A percentile compares a stretch with the other conserved stretches of the same genome.
These are phyloP conservation scores for Senna tora DNA, from an alignment of 306 rosid genomes.

Conservation along the genomic window DNA sequence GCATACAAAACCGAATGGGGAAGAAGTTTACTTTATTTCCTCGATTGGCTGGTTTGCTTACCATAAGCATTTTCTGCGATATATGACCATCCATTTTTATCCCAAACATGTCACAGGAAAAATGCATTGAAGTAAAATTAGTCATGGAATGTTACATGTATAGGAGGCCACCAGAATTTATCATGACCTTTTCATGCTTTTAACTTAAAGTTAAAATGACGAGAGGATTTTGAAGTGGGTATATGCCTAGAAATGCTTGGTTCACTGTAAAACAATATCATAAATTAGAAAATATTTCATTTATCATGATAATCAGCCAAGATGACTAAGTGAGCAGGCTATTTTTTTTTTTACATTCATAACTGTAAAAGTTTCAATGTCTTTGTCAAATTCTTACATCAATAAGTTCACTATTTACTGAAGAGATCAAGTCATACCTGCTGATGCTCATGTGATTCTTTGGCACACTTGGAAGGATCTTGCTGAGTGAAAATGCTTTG, in stretches of 20 bases:
- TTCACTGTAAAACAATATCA: slow-evolving; percentile 6
- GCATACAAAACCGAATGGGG: neutral
- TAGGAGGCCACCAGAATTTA: slow-evolving; percentile 11
- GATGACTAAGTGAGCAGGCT: slow-evolving; percentile 14
- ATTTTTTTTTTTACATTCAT: neutral
- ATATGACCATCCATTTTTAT: slow-evolving; percentile 4
- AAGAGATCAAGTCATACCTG: slow-evolving; percentile 53
- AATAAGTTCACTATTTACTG: slow-evolving; percentile 7
- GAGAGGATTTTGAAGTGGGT: slow-evolving; percentile 14
- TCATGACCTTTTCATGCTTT: neutral
- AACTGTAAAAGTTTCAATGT: slow-evolving; percentile 17
- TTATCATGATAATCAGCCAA: neutral
- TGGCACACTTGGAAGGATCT: slow-evolving; percentile 42
- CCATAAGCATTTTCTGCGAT: slow-evolving; percentile 6
- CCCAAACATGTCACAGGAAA: slow-evolving; percentile 27
- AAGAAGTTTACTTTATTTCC: neutral
- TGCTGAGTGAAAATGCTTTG: slow-evolving; percentile 45
- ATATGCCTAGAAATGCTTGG: neutral
- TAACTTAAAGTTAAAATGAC: neutral
- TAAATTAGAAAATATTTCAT: slow-evolving; percentile 24
- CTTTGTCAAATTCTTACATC: slow-evolving; percentile 27
- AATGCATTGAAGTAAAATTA: slow-evolving; percentile 6
- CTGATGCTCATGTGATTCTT: slow-evolving; percentile 42
- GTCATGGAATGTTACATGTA: neutral
- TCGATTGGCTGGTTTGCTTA: neutral